Evolutionary conservation across 1,284 basidiomycete genomes (phyloP), one percentile per base, ranked within the genome.

Genomic region (Ceratobasidium sp.): DNA sequence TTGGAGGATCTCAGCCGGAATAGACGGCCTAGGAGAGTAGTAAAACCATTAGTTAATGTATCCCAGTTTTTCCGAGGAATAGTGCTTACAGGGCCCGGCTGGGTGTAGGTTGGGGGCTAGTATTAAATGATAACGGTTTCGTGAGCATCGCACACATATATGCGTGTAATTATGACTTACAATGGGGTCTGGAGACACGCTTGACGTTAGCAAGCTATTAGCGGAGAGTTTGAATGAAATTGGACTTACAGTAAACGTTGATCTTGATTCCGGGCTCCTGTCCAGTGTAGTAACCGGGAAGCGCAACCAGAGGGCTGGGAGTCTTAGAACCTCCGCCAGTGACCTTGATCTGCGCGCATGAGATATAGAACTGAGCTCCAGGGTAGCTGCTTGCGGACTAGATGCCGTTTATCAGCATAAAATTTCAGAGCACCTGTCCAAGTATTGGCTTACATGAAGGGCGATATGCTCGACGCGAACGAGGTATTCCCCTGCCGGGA

Each of bases 241-340:
- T 7, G 15, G 11, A 67, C 74, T 67, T 22, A 76, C 74, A 76
- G 25, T 76, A 76, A 37, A 76, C 44, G 54, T 76, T 84, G 80
- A 85, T 81, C 76, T 86, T 79, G 78, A 86, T 82, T 81, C 78
- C 83, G 82, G 77, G 76, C 54, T 52, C 71, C 79, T 77, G 61
- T 37, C 76, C 78, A 22, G 67, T 77, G 56, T 79, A 79, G n/a
- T 59, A 67, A 46, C 78, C 78, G 5, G 78, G 78, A 51, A 78
- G 37, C 11, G 76, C 71, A 22, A 77, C 78, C 8, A 76, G 59
- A 4, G 71, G 57, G 43, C 70, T 64, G 15, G 78, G 78, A 7
- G 64, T 76, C 29, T 77, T 75, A 49, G 46, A 68, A 8, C 78
- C 78, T 51, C 78, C 78, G 15, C 76, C 77, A 3, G 77, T 78